Percentiles rank a stretch among this genome's conserved stretches.
Evolutionary conservation across 2,329 filamentous ascomycete species (phyloP).

Genomic region (Cladosporium sp.): DNA sequence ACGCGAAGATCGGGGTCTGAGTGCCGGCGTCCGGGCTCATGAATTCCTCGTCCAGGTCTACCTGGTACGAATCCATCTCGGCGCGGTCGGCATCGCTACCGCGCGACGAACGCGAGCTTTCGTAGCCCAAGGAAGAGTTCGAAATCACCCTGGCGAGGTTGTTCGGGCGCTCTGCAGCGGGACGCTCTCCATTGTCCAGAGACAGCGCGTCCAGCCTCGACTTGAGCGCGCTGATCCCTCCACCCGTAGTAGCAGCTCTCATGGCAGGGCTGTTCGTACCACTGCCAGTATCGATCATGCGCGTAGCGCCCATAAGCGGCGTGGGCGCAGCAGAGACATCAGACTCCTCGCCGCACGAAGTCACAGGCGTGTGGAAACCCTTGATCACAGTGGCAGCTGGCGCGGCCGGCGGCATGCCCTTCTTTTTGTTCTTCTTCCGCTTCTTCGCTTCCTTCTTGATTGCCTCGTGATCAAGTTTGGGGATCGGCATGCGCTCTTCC

Average conservation of each 20-base stretch:
- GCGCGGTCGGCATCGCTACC: slow-evolving; percentile 62
- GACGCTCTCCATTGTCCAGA: slow-evolving; percentile 53
- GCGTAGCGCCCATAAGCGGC: slow-evolving; percentile 30
- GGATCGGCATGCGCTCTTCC: slow-evolving; percentile 19
- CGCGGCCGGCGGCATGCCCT: slow-evolving; percentile 30
- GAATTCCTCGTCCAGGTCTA: slow-evolving; percentile 78
- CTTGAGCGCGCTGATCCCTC: slow-evolving; percentile 77
- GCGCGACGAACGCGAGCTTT: slow-evolving; percentile 48
- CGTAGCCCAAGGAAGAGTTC: slow-evolving; percentile 35
- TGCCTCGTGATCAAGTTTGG: slow-evolving; percentile 30
- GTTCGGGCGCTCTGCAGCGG: slow-evolving; percentile 26
- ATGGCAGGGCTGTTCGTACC: slow-evolving; percentile 43
- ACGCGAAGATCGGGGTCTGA: slow-evolving; percentile 30
- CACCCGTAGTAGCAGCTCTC: slow-evolving; percentile 45
- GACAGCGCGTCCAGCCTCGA: slow-evolving; percentile 73
- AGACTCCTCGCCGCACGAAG: slow-evolving; percentile 51
- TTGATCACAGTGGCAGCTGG: slow-evolving; percentile 38
- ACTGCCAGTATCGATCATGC: slow-evolving; percentile 40
- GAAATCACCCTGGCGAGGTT: slow-evolving; percentile 36
- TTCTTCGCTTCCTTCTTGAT: slow-evolving; percentile 32
- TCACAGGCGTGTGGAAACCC: slow-evolving; percentile 46
- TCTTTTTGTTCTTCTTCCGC: slow-evolving; percentile 34
- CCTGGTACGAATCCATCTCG: slow-evolving; percentile 76
- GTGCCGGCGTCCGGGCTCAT: slow-evolving; percentile 55
- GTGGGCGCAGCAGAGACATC: slow-evolving; percentile 39